phyloP scores from a whole-genome alignment of 2,329 filamentous ascomycete species.

The Periconia macrospinosa region DNA sequence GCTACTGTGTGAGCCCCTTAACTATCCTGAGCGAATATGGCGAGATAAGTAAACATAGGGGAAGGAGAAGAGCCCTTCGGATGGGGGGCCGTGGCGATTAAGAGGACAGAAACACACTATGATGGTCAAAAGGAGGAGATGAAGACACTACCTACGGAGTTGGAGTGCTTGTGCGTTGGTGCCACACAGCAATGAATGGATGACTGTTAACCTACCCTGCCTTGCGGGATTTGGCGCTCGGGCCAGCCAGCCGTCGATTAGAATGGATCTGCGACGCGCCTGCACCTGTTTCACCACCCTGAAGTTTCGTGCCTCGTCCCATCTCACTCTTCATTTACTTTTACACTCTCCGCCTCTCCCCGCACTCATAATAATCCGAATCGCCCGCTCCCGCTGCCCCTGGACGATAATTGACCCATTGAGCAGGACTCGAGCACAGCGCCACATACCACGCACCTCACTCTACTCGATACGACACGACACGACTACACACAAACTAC shows the following conservation, averaged over 20 bases:
- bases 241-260: neutral
- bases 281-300: constrained; percentile 23
- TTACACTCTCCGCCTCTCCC: neutral
- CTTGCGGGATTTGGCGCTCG: neutral
- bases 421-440: neutral
- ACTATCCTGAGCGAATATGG: neutral
- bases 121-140: no score
- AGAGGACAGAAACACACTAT: no score
- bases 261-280: constrained; percentile 11
- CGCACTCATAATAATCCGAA: neutral
- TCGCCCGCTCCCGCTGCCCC: neutral
- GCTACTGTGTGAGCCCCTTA: neutral
- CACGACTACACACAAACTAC: neutral
- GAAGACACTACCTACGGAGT: constrained; percentile 1
- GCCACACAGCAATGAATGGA: neutral
- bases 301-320: constrained; percentile 3
- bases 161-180: neutral
- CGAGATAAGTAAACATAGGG: neutral
- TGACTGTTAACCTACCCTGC: no score
- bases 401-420: neutral
- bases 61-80: neutral
- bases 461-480: neutral
- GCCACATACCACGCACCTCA: neutral
- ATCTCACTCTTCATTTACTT: neutral
- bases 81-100: no score